Evolutionary conservation across 768 basidiomycete genomes (phyloP), one percentile per base, ranked within the genome.

Genomic region (Crepidotus variabilis): DNA sequence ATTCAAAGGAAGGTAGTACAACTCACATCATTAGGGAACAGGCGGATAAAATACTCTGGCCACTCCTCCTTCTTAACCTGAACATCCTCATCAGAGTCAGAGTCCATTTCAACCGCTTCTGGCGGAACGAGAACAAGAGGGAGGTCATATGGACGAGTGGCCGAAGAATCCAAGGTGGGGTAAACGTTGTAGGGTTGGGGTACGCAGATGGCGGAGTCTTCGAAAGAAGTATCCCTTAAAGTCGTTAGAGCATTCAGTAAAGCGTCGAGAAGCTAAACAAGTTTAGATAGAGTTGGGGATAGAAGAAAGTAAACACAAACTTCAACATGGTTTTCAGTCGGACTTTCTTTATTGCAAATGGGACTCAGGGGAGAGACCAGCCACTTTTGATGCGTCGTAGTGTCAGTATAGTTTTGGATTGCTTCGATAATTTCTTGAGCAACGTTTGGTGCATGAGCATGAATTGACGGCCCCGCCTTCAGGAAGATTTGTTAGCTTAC

Each of bases 91-190:
- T 85, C 85, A 16, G 83, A 77, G 50, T 91, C 88, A 0, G 80
- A 79, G 39, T 92, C 92, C 8, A 91, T 76, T 61, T 94, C 92
- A 24, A 92, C 88, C 21, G 87, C 82, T 69, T 95, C 93, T 1
- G 93, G 93, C 2, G 93, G 92, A 0, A 95, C 91, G 16, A 95
- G 77, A 39, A 94, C 84, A 33, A 83, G 78, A 5, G 92, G 92
- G 9, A 95, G 76, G 28, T 83, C 79, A 61, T 89, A 92, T 1
- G 83, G 79, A 7, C 74, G 67, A 14, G 78, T 69, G 2, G 66
- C 62, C 1, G 67, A 62, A 8, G 67, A 61, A 39, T 79, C 78
- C 20, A 78, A 71, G 22, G 76, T 75, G 0, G 78, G 71, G 57
- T 79, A 76, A 34, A 76, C 71, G 10, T 75, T 65, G 62, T 90